Conservation (phyloP, 2,329 filamentous ascomycete genomes). For the Botrytis tulipae region DNA sequence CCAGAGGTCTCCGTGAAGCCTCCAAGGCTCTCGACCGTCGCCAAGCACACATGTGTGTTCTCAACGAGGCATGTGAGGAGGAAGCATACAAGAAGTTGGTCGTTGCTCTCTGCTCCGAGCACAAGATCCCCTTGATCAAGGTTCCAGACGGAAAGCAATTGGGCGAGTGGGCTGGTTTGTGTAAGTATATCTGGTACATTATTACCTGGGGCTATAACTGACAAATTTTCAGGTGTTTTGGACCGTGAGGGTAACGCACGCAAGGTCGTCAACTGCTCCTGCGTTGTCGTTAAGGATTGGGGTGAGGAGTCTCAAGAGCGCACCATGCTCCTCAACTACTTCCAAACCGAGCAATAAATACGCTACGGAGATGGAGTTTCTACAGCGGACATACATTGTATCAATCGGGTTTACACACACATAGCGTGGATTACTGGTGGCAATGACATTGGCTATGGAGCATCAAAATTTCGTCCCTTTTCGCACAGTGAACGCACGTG, state of each 20-base stretch:
- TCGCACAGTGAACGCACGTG: conserved; percentile 5
- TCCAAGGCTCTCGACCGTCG: conserved; percentile 98
- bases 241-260: conserved; percentile 99
- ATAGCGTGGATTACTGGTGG: conserved; percentile 36
- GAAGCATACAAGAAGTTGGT: conserved; percentile 99
- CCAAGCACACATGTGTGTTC: conserved; percentile 99
- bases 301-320: conserved; percentile 99
- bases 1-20: conserved; percentile 95
- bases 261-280: conserved; percentile 99
- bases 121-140: conserved; percentile 99
- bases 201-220: conserved; percentile 23
- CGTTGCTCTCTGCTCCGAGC: conserved; percentile 96
- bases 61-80: conserved; percentile 99
- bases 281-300: conserved; percentile 99
- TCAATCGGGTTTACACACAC: conserved; percentile 37
- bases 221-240: conserved; percentile 69
- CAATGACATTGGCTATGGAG: conserved; percentile 37
- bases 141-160: conserved; percentile 99
- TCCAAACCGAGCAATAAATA: conserved; percentile 81
- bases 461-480: conserved; percentile 5
- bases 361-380: conserved; percentile 33
- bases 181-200: conserved; percentile 59
- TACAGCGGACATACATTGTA: conserved; percentile 36
- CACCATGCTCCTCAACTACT: conserved; percentile 99
- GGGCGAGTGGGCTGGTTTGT: conserved; percentile 99